Conservation (phyloP, 129 eudicot genomes). For the Arctium lappa region DNA sequence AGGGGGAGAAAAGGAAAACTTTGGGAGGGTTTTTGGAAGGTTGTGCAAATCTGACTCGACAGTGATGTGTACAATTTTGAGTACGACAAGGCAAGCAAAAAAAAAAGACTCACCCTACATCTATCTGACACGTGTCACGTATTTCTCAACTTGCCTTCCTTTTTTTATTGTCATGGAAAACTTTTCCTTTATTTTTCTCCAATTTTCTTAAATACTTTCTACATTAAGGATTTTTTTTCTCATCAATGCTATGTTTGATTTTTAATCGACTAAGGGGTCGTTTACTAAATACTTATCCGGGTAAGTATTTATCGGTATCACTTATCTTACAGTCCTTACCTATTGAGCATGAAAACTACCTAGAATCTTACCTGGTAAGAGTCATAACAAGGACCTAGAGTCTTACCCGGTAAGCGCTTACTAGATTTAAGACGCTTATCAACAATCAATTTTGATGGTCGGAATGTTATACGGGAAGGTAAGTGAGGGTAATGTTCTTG, state of each 20-base stretch:
- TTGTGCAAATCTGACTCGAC: slow-evolving; percentile 39
- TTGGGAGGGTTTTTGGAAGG: slow-evolving; percentile 23
- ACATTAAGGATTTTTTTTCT: neutral
- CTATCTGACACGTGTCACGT: slow-evolving; percentile 33
- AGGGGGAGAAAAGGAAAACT: neutral
- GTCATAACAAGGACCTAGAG: too few relatives aligned
- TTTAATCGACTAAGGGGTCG: neutral
- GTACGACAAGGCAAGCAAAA: slow-evolving; percentile 26
- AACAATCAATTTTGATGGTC: too few relatives aligned
- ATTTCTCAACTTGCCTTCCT: slow-evolving; percentile 8
- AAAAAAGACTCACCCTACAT: slow-evolving; percentile 12
- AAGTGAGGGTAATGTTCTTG: too few relatives aligned
- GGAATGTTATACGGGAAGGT: too few relatives aligned
- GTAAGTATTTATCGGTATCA: too few relatives aligned
- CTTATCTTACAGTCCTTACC: too few relatives aligned
- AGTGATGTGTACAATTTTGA: slow-evolving; percentile 34
- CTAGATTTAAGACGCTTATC: too few relatives aligned
- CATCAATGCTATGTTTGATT: neutral
- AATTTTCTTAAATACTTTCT: slow-evolving; percentile 1
- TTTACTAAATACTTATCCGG: too few relatives aligned
- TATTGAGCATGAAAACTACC: too few relatives aligned
- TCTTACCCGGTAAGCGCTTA: too few relatives aligned
- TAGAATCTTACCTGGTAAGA: too few relatives aligned
- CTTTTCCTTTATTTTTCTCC: slow-evolving; percentile 6
- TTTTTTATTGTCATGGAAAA: slow-evolving; percentile 14